Evolutionary conservation across 2,329 filamentous ascomycete species (phyloP).

Genomic region (Xylaria hypoxylon): DNA sequence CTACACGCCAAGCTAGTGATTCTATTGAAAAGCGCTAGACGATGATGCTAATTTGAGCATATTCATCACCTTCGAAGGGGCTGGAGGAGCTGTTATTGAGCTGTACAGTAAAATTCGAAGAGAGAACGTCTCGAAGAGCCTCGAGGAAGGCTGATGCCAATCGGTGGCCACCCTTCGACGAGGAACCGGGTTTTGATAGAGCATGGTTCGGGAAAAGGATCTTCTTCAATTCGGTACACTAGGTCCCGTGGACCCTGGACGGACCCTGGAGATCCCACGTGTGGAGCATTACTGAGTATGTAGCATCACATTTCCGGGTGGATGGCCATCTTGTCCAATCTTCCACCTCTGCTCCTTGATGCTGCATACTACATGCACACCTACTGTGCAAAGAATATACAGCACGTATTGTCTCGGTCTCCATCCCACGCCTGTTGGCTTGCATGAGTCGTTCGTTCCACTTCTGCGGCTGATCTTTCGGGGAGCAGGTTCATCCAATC

Average conservation of each 20-base stretch:
- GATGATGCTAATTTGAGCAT: not conserved
- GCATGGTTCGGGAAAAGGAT: slow-evolving; percentile 24
- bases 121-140: slow-evolving; percentile 1
- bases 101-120: not conserved
- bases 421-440: slow-evolving; percentile 30
- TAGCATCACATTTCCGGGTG: slow-evolving; percentile 28
- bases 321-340: slow-evolving; percentile 25
- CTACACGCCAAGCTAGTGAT: slow-evolving; percentile 15
- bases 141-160: slow-evolving; percentile 16
- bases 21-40: not conserved
- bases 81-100: not conserved
- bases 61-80: not conserved
- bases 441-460: slow-evolving; percentile 39
- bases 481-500: slow-evolving; percentile 32
- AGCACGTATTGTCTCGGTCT: slow-evolving; percentile 31
- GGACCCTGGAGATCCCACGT: slow-evolving; percentile 28
- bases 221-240: slow-evolving; percentile 26
- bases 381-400: not conserved
- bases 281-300: slow-evolving; percentile 32
- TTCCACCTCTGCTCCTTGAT: slow-evolving; percentile 20
- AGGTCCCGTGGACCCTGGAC: slow-evolving; percentile 28
- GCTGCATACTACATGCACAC: slow-evolving; percentile 21
- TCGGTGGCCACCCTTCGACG: slow-evolving; percentile 10
- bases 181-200: slow-evolving; percentile 15
- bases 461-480: slow-evolving; percentile 39